Base-by-base conservation (phyloP, 2,329 filamentous ascomycete genomes). In the Pseudogymnoascus sp. region DNA sequence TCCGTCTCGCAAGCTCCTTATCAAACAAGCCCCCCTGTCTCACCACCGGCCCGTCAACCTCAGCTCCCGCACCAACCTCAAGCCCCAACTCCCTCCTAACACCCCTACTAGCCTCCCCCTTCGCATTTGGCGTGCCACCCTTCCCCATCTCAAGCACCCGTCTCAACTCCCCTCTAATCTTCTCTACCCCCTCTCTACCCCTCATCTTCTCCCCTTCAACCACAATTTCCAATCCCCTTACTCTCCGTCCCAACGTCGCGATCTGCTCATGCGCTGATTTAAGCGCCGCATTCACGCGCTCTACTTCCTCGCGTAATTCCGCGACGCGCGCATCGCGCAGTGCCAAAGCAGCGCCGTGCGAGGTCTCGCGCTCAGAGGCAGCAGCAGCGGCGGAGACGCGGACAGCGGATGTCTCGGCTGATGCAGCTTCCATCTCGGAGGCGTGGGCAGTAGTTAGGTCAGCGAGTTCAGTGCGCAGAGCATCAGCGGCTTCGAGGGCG, bases 151-250 rank as follows among this genome's bases (percentile, higher is more conserved):
- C 69, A 47, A 81, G 66, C 0, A 80, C 78, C 4, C 77, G 67
- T 66, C 77, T 77, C 33, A 85, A 71, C 72, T 84, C 81, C 1
- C 71, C 76, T 71, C 77, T 78, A 75, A 85, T 78, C 5, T 73
- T 71, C 8, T 80, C 76, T 1, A 84, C 75, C 0, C 78, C 78
- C 4, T 69, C 71, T 67, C 73, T 74, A 2, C 79, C 79, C 13
- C 73, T 72, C 2, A 68, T 75, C 71, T 77, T 80, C 75, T 85
- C 78, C 2, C 72, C 71, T 9, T 80, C 77, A 6, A 83, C 74
- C 1, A 77, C 77, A 4, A 68, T 71, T 66, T 72, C 75, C 26
- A 84, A 64, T 0, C 70, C 71, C 17, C 69, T 70, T 31, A 81
- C 81, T 65, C 82, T 79, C 0, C 77, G 74, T 0, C 78, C 73